Evolutionary conservation across 2,329 filamentous ascomycete genomes (phyloP), one percentile per base, ranked within the genome.

Genomic region (Xylariaceae sp.): DNA sequence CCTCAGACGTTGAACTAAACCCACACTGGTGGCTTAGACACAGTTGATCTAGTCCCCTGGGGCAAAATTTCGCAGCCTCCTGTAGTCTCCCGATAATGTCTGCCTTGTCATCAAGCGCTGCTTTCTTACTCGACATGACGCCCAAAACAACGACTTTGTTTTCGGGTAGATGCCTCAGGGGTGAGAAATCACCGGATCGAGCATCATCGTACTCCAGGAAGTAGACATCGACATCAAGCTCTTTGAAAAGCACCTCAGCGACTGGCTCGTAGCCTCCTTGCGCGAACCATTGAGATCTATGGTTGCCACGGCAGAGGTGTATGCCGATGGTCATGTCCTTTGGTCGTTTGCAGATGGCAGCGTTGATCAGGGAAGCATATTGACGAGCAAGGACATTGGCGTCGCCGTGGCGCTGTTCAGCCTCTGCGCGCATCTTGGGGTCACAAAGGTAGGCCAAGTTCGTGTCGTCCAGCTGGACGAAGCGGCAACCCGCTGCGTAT

Each of bases 141-240:
- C 77, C 77, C 31, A 82, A 66, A 10, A 82, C 76, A 12, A 81
- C 77, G 32, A 75, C 69, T 68, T 82, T 82, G 66, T 75, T 58
- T 47, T 70, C 71, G 3, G 78, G 77, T 43, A 82, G 66, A 62
- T 75, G 72, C n/a, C 77, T 66, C 49, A 82, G 68, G 1, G 78
- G 78, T 33, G 67, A 68, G 65, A 81, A 82, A 62, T 80, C 78
- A 12, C 78, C 78, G 0, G 71, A 75, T 2, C 78, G 71, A 31
- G 76, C 77, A 53, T 80, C 77, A 61, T 82, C 78, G 62, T 78
- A 82, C 64, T 82, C 78, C 58, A 82, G 73, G 67, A 81, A 82
- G 65, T 81, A 82, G 12, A 75, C 77, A 56, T 81, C 77, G 46
- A 80, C 77, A 58, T 80, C 71, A 43, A 80, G 70, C 49, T 78